Base-by-base conservation (phyloP, 202 grass and related monocot genomes). In the Zizania palustris region DNA sequence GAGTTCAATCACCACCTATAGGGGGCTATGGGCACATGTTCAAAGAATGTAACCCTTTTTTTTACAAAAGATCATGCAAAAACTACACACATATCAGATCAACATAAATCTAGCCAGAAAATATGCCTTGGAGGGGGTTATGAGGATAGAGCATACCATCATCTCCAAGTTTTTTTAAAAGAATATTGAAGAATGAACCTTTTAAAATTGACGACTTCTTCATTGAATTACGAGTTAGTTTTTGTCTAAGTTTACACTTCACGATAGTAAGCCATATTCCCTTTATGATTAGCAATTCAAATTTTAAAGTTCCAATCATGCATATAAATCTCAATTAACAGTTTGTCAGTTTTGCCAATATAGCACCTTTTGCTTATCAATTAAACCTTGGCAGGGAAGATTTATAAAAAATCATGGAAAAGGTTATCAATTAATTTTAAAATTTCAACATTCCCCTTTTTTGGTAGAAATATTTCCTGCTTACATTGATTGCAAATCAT, bases 361-460 rank as follows among this genome's bases (percentile, higher is more conserved):
- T 0, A 22, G 38, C 1, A 76, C 44, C 4, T 22, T 13, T 65
- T 40, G 11, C 66, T 65, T 65, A 18, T 54, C 63, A 43, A 55
- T 1, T 7, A 6, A 42, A 42, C 10, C 7, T 55, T 77, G 7
- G 16, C 5, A 7, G 18, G 65, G 39, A 6, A 48, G n/a, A 40
- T 76, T 40, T 49, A 21, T 76, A 20, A 76, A 48, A 65, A 10
- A 6, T 50, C 6, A 6, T 83, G 55, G 34, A 64, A 69, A 62
- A 49, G 19, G 6, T 3, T 71, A 15, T 45, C 69, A 14, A 35
- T 69, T 50, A 68, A 76, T 16, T 7, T 50, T 9, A 11, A 83
- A 60, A 71, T 5, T 65, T 67, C 8, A 0, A 33, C 11, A 41
- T 22, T 8, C 54, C 6, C 56, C 11, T 77, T 62, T 18, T 15